These are phyloP conservation scores for Colletotrichum spaethianum DNA, from an alignment of 2,329 filamentous ascomycete species.

Conservation along the genomic window DNA sequence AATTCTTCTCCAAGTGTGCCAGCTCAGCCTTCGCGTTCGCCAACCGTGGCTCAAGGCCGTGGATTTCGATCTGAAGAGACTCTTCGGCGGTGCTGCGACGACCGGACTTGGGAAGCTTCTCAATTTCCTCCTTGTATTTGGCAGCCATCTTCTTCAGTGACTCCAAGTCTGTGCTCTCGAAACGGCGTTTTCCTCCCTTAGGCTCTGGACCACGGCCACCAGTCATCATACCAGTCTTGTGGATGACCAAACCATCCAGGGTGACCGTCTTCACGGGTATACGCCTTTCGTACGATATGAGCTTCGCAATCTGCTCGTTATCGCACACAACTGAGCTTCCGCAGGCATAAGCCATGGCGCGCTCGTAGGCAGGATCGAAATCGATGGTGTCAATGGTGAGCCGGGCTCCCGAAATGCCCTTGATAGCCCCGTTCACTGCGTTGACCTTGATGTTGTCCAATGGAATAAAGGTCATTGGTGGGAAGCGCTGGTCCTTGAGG, in stretches of 20 bases:
- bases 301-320: slow-evolving; percentile 85
- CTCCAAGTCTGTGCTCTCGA: slow-evolving; percentile 91
- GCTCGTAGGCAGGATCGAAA: slow-evolving; percentile 88
- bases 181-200: slow-evolving; percentile 83
- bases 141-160: slow-evolving; percentile 83
- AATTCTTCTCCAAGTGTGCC: slow-evolving; percentile 83
- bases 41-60: slow-evolving; percentile 83
- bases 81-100: slow-evolving; percentile 85
- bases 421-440: slow-evolving; percentile 89
- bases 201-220: slow-evolving; percentile 87
- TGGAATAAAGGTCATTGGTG: slow-evolving; percentile 94
- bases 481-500: slow-evolving; percentile 88
- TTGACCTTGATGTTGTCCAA: slow-evolving; percentile 98
- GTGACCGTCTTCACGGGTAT: slow-evolving; percentile 96
- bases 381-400: slow-evolving; percentile 97
- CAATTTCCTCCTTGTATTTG: slow-evolving; percentile 83
- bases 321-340: slow-evolving; percentile 97
- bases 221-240: slow-evolving; percentile 97
- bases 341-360: slow-evolving; percentile 95
- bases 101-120: slow-evolving; percentile 83
- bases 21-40: slow-evolving; percentile 81
- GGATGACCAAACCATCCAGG: slow-evolving; percentile 94
- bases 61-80: slow-evolving; percentile 82
- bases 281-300: slow-evolving; percentile 87
- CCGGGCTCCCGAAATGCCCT: slow-evolving; percentile 87